phyloP scores from a whole-genome alignment of 805 yeast genomes.

The Pichia sporocuriosa region DNA sequence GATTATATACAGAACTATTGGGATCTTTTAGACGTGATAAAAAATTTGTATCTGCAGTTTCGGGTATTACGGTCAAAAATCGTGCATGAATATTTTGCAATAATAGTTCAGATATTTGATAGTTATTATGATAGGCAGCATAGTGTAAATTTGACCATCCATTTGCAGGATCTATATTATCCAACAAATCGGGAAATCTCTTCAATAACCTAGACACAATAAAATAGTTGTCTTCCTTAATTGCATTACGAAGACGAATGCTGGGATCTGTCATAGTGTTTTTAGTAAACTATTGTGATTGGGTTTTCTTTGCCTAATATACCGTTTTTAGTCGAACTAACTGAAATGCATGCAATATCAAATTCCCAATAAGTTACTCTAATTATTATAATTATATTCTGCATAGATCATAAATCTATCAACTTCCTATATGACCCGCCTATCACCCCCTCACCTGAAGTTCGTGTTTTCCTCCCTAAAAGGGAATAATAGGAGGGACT shows the following conservation, averaged over 20 bases:
- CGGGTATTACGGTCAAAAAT: neutral
- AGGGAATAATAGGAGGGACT: too few species aligned
- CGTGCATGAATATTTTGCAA: constrained; percentile 17
- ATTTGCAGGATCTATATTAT: constrained; percentile 57
- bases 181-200: constrained; percentile 62
- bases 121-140: constrained; percentile 68
- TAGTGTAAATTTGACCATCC: constrained; percentile 86
- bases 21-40: constrained; percentile 2
- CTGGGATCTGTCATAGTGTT: constrained; percentile 54
- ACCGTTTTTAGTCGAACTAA: too few species aligned
- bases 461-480: too few species aligned
- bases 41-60: neutral
- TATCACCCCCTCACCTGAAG: too few species aligned
- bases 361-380: too few species aligned
- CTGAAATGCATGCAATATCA: too few species aligned
- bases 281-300: neutral
- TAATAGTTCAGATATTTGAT: constrained; percentile 39
- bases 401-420: too few species aligned
- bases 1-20: constrained; percentile 17
- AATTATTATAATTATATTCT: too few species aligned
- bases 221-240: constrained; percentile 52
- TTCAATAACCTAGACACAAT: constrained; percentile 60
- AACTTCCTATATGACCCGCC: too few species aligned
- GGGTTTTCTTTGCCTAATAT: too few species aligned
- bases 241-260: constrained; percentile 59